Base-by-base conservation (phyloP, 495 filamentous ascomycete genomes). In the Aspergillus biplanus region DNA sequence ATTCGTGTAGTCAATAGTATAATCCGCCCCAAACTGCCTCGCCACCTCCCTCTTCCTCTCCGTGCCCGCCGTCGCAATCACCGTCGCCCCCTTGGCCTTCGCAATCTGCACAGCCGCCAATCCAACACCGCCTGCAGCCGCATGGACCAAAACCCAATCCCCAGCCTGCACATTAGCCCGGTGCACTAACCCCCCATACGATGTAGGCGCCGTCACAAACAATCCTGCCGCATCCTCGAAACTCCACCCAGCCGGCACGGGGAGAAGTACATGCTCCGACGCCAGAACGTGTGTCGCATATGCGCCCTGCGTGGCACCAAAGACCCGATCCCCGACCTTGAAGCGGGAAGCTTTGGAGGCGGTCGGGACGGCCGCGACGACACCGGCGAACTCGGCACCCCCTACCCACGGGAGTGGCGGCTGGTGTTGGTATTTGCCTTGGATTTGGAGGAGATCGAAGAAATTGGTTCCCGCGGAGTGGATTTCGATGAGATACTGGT, bases 361-460 rank as follows among this genome's bases (percentile, higher is more conserved):
- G 4, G 77, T 76, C 1, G 92, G 92, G 0, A 85, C 78, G 50
- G 88, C 82, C 65, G 90, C 76, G 67, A 97, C 78, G 9, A 86
- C 80, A 67, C 94, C 94, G 39, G 92, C 84, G 78, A 97, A 98
- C 73, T 97, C 94, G 70, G 83, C 80, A 59, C 94, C 94, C 6
- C 91, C 83, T 57, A 96, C 79, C 94, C 94, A 98, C 11, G 94
- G 94, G 53, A 97, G 83, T 31, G 78, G 78, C 0, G 86, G 85
- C 67, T 90, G 89, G 72, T 86, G 78, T 65, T 89, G 86, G 78
- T 88, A 89, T 81, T 79, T 92, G 52, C 92, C 93, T 65, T 87
- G 87, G 71, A 96, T 93, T 68, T 97, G 92, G 57, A 97, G 83
- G 59, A 93, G 87, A 72, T 97, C 94, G 80, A 97, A 97, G 86